Conservation (phyloP, 495 filamentous ascomycete genomes). For the Hypoxylon intermedium region DNA sequence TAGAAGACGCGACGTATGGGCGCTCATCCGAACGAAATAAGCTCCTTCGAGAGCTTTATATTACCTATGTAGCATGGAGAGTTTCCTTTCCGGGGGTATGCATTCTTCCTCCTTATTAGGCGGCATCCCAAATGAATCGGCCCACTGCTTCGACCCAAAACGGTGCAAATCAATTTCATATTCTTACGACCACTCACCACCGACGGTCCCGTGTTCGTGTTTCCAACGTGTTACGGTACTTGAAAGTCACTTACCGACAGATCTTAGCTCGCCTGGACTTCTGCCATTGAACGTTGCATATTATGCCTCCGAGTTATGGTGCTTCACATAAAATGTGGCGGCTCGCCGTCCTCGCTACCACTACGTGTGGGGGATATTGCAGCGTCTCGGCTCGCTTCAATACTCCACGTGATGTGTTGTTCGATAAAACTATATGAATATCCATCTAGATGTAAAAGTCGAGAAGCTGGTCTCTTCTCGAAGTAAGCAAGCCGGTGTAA, state of each 20-base stretch:
- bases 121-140: slow-evolving; percentile 42
- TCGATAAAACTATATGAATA: slow-evolving; percentile 31
- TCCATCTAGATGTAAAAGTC: slow-evolving; percentile 32
- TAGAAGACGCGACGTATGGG: not conserved
- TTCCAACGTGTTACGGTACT: slow-evolving; percentile 32
- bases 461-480: slow-evolving; percentile 31
- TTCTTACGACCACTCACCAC: slow-evolving; percentile 24
- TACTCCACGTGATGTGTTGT: slow-evolving; percentile 32
- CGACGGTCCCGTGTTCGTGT: slow-evolving; percentile 21
- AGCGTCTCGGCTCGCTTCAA: slow-evolving; percentile 20
- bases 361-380: slow-evolving; percentile 26
- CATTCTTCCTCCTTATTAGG: slow-evolving; percentile 41
- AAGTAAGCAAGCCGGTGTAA: slow-evolving; percentile 35
- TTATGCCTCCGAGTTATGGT: slow-evolving; percentile 16
- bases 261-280: slow-evolving; percentile 28
- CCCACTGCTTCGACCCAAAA: slow-evolving; percentile 34
- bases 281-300: slow-evolving; percentile 17
- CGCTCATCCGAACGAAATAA: slow-evolving; percentile 7
- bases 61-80: slow-evolving; percentile 29
- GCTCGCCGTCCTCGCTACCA: slow-evolving; percentile 26
- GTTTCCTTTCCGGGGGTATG: slow-evolving; percentile 36
- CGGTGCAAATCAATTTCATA: slow-evolving; percentile 36
- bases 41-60: slow-evolving; percentile 2
- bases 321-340: slow-evolving; percentile 34
- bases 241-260: slow-evolving; percentile 32